Conservation (phyloP, 805 yeast species). For the Candida succiphila region DNA sequence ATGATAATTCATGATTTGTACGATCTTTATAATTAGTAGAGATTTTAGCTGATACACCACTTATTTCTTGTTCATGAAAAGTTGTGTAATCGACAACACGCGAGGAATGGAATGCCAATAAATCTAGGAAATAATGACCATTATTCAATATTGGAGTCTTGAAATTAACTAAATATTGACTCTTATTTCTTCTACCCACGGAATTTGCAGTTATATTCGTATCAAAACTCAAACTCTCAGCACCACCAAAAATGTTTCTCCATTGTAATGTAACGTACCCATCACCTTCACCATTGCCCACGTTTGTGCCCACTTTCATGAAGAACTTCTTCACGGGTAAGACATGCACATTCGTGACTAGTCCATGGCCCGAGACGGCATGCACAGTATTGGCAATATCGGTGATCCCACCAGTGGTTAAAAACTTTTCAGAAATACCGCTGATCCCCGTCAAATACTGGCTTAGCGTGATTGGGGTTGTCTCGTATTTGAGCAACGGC, state of each 20-base stretch:
- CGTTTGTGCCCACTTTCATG: constrained; percentile 89
- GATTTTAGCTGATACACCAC: constrained; percentile 33
- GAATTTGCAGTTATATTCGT: constrained; percentile 30
- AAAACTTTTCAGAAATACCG: constrained; percentile 29
- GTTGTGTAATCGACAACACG: constrained; percentile 38
- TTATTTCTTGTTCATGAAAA: constrained; percentile 29
- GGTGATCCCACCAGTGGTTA: constrained; percentile 31
- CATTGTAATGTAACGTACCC: constrained; percentile 76
- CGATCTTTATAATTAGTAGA: constrained; percentile 21
- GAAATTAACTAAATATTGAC: constrained; percentile 39
- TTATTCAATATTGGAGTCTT: constrained; percentile 34
- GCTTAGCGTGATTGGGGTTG: constrained; percentile 24
- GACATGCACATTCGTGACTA: constrained; percentile 18
- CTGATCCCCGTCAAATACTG: constrained; percentile 32
- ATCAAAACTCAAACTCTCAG: constrained; percentile 39
- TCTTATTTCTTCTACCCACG: constrained; percentile 38
- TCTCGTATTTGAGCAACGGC: constrained; percentile 31
- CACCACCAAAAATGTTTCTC: constrained; percentile 49
- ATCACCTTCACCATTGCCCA: constrained; percentile 95
- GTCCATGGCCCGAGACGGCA: constrained; percentile 10
- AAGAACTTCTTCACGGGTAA: constrained; percentile 60
- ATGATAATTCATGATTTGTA: constrained; percentile 37
- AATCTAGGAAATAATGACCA: constrained; percentile 29
- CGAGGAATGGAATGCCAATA: constrained; percentile 30
- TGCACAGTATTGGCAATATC: constrained; percentile 28